A percentile compares a stretch with the other conserved stretches of the same genome.
Conservation (phyloP, 139 green algal species). For the Chlamydomonas incerta region DNA sequence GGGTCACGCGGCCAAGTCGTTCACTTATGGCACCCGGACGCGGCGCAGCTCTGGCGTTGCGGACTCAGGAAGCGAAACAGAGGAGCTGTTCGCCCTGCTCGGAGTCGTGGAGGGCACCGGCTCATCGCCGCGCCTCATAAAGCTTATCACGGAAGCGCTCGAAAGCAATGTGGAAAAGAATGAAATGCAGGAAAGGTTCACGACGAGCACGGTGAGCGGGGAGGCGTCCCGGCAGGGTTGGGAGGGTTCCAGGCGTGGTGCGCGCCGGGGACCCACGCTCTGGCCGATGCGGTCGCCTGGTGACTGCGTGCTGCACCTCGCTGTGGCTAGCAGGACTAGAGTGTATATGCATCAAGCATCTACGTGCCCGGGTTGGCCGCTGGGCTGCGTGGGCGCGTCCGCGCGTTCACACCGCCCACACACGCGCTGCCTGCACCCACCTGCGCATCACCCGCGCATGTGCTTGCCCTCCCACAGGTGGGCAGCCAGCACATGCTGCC, state of each 20-base stretch:
- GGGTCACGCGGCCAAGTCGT: not conserved
- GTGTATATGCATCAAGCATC: no score
- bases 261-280: not conserved
- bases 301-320: no score
- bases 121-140: conserved; percentile 12
- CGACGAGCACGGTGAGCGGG: conserved; percentile 5
- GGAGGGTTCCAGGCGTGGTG: not conserved
- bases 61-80: not conserved
- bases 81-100: conserved; percentile 25
- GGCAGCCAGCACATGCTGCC: conserved; percentile 41
- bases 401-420: no score
- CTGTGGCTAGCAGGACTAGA: no score
- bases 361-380: no score
- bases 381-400: no score
- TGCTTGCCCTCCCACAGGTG: not conserved
- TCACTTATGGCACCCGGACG: not conserved
- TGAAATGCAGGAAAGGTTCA: conserved; percentile 31
- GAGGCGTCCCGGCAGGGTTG: not conserved
- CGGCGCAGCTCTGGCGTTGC: not conserved
- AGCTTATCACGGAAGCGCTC: conserved; percentile 10
- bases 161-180: conserved; percentile 37
- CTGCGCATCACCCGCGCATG: no score
- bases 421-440: no score
- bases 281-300: not conserved
- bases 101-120: conserved; percentile 14